Conservation (phyloP, 441 rosid species). For the Erodium moschatum region DNA sequence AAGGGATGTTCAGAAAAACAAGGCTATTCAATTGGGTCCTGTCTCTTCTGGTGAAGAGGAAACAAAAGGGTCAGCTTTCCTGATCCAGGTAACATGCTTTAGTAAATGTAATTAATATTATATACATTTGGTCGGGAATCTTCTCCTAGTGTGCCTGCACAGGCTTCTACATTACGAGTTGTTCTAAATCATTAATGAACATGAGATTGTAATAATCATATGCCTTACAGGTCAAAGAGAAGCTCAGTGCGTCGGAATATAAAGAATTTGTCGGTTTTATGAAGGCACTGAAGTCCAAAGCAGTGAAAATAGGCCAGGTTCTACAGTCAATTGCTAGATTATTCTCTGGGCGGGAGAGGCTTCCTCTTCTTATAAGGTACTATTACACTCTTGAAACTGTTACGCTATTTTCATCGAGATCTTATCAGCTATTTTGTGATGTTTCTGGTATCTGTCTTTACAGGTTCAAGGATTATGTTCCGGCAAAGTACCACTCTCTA, state of each 20-base stretch:
- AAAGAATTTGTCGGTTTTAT: conserved; percentile 70
- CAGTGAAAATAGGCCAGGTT: conserved; percentile 45
- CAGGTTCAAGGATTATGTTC: conserved; percentile 84
- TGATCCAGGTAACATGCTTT: conserved; percentile 47
- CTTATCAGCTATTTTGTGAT: conserved; percentile 2
- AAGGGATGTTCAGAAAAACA: conserved; percentile 22
- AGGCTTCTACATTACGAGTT: no score
- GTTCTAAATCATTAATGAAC: not conserved
- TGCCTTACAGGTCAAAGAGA: conserved; percentile 61
- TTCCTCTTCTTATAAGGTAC: conserved; percentile 69
- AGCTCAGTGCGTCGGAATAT: conserved; percentile 65
- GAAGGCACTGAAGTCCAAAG: conserved; percentile 81
- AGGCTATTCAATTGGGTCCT: conserved; percentile 24
- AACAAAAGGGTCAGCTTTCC: conserved; percentile 64
- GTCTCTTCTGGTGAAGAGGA: conserved; percentile 40
- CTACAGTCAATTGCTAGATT: conserved; percentile 57
- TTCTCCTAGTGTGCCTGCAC: no score
- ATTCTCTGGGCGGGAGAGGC: conserved; percentile 59
- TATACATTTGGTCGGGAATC: no score
- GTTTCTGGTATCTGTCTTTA: conserved; percentile 13
- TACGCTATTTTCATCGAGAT: no score
- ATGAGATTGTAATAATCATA: not conserved
- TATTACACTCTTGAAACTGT: not conserved
- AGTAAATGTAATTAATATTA: not conserved
- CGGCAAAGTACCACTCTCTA: conserved; percentile 48